A percentile compares a stretch with the other conserved stretches of the same genome.
Evolutionary conservation across 768 basidiomycete genomes (phyloP).

Genomic region (Xanthoconium stramineum): DNA sequence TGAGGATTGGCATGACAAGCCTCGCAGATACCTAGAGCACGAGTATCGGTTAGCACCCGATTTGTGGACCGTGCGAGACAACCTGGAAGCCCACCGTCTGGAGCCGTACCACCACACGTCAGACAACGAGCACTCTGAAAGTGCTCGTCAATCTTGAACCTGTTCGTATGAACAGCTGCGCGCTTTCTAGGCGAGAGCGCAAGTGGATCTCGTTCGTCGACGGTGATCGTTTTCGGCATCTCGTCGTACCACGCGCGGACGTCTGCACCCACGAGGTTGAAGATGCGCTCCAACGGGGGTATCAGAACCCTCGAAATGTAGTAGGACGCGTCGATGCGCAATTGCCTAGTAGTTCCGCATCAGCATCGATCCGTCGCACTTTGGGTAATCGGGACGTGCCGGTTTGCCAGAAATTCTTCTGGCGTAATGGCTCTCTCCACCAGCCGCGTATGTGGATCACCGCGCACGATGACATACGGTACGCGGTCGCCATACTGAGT

Average conservation of each 20-base stretch:
- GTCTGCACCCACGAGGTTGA: constrained; percentile 52
- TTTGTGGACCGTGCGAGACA: background rate
- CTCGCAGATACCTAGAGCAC: constrained; percentile 56
- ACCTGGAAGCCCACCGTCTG: constrained; percentile 43
- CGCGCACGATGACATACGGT: constrained; percentile 80
- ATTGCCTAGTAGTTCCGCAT: constrained; percentile 41
- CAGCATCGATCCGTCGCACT: background rate
- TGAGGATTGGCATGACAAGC: constrained; percentile 51
- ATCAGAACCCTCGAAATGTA: constrained; percentile 88
- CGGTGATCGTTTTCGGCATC: constrained; percentile 22
- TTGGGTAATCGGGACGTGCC: constrained; percentile 38
- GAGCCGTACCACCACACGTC: constrained; percentile 53
- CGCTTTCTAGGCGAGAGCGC: constrained; percentile 36
- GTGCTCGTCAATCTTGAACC: constrained; percentile 67
- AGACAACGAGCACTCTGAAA: constrained; percentile 70
- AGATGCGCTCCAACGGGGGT: constrained; percentile 85
- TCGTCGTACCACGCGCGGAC: constrained; percentile 5
- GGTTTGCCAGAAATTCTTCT: constrained; percentile 59
- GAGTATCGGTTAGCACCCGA: background rate
- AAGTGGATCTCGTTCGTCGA: constrained; percentile 35
- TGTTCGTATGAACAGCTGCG: constrained; percentile 31
- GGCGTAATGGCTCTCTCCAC: constrained; percentile 78
- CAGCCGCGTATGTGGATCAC: constrained; percentile 59
- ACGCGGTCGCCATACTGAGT: constrained; percentile 92
- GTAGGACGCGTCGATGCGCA: constrained; percentile 80